Conservation (phyloP, 2,329 filamentous ascomycete species). For the Exophiala aquamarina region DNA sequence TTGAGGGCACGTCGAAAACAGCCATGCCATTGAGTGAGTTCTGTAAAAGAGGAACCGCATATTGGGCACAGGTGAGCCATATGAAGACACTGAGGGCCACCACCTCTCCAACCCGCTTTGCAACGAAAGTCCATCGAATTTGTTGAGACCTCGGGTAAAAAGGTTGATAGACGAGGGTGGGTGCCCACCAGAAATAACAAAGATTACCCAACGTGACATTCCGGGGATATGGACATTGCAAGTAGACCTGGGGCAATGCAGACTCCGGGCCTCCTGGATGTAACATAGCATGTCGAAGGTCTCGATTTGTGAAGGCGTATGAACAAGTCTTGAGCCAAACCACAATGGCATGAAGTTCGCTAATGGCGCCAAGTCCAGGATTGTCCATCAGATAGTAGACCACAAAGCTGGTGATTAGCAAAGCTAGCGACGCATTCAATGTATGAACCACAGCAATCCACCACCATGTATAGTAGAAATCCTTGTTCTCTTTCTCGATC, state of each 20-base stretch:
- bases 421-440: conserved; percentile 77
- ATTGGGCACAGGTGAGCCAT: conserved; percentile 93
- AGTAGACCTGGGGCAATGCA: conserved; percentile 77
- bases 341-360: conserved; percentile 87
- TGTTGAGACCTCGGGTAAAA: conserved; percentile 83
- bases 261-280: conserved; percentile 69
- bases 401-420: conserved; percentile 76
- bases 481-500: conserved; percentile 58
- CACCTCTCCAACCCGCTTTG: conserved; percentile 77
- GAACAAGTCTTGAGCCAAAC: conserved; percentile 96
- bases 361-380: conserved; percentile 86
- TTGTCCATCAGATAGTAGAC: conserved; percentile 93
- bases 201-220: conserved; percentile 90
- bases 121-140: conserved; percentile 85
- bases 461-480: conserved; percentile 75
- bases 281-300: conserved; percentile 86
- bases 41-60: conserved; percentile 81
- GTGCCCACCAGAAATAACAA: conserved; percentile 96
- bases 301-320: conserved; percentile 94
- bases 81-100: conserved; percentile 81
- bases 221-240: conserved; percentile 77
- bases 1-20: conserved; percentile 74
- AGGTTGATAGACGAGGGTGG: conserved; percentile 93
- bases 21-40: conserved; percentile 90
- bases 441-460: conserved; percentile 77